These are phyloP conservation scores for Hyphopichia burtonii DNA, from an alignment of 1,139 yeast species.

Conservation along the genomic window DNA sequence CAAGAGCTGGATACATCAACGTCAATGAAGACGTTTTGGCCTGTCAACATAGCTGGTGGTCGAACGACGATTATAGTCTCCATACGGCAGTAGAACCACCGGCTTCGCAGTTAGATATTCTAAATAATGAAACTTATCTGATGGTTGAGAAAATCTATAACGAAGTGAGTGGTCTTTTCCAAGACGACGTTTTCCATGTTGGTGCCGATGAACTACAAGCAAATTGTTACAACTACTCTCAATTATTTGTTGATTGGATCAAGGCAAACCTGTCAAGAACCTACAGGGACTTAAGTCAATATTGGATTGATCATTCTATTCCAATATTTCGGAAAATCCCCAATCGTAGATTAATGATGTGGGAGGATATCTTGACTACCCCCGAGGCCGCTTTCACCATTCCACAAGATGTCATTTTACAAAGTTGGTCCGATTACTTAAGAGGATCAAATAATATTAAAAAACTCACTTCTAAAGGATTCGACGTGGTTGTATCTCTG, in stretches of 20 bases:
- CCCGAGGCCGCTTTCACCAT: constrained; percentile 20
- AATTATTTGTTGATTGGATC: constrained; percentile 28
- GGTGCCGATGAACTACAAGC: constrained; percentile 46
- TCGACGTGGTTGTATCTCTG: constrained; percentile 44
- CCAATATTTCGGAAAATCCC: constrained; percentile 30
- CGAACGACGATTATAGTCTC: constrained; percentile 20
- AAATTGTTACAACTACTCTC: constrained; percentile 36
- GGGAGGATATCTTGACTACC: constrained; percentile 48
- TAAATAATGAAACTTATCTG: constrained; percentile 33
- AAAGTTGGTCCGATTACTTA: constrained; percentile 33
- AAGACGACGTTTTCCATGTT: constrained; percentile 43
- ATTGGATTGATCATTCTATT: constrained; percentile 38
- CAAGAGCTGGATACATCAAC: constrained; percentile 44
- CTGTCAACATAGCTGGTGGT: constrained; percentile 37
- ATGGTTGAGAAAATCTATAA: constrained; percentile 35
- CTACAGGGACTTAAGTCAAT: constrained; percentile 31
- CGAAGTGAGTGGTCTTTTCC: constrained; percentile 34
- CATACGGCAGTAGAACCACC: constrained; percentile 46
- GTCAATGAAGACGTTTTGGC: constrained; percentile 30
- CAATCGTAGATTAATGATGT: constrained; percentile 36
- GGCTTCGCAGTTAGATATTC: constrained; percentile 46
- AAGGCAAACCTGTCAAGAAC: constrained; percentile 23
- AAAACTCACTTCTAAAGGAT: constrained; percentile 33
- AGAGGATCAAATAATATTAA: constrained; percentile 24
- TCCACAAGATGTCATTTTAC: constrained; percentile 35